Base-by-base conservation (phyloP, 805 yeast species). In the Myxozyma neglecta region DNA sequence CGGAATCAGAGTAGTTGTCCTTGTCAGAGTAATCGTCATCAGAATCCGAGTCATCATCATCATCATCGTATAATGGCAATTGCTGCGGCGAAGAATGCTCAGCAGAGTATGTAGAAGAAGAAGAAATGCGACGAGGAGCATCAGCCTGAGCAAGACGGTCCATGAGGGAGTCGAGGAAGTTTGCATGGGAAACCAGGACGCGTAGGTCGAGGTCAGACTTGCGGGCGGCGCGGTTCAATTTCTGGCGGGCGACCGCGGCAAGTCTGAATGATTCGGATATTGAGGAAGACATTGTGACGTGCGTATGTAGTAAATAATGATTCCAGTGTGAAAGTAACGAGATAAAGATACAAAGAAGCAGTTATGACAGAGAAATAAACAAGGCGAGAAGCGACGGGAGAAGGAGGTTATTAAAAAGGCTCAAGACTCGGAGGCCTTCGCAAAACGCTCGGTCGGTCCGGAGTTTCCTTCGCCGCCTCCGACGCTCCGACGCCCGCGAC, bases 101-200 rank as follows among this genome's bases (percentile, higher is more conserved):
- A 9, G n/a, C 13, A 11, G 51, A 14, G 37, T 18, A 13, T 44
- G 20, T 18, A 9, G 56, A 53, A 4, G 32, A 42, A 32, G 44
- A 43, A 9, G 48, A 57, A 24, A 36, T 45, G 8, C 46, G 53
- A 42, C 29, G 42, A 46, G 63, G 69, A 49, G 67, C 68, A 49
- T 57, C 59, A 56, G 50, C 40, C 60, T 50, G 45, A 14, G 70
- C 57, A 59, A 73, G 57, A 66, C 72, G 61, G 58, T 83, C 89
- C 82, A 87, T 85, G 56, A 87, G 71, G 63, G 77, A 79, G 70
- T 87, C 91, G 65, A 87, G 78, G 77, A 87, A 75, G 72, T 87
- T 87, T 20, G 91, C 90, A 73, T 87, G 91, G 45, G 84, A 80
- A 3, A 87, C 89, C 44, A 87, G 77, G 54, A 78, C 75, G 53